phyloP scores from a whole-genome alignment of 1,284 basidiomycete species.

The Polyporus tsugae region DNA sequence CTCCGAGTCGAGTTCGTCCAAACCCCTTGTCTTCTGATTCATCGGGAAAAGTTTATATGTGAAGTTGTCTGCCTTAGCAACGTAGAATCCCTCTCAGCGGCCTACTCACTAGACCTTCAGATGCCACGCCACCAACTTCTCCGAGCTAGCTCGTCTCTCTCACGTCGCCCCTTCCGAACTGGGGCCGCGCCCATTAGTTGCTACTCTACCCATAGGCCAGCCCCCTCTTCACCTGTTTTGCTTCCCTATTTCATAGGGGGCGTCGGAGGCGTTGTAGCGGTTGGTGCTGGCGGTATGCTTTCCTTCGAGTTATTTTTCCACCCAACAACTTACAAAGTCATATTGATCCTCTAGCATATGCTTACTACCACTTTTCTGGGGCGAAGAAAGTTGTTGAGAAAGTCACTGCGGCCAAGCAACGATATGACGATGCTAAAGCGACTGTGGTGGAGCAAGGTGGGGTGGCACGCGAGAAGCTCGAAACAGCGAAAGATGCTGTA shows the following conservation, averaged over 20 bases:
- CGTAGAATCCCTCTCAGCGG: background rate
- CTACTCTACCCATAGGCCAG: background rate
- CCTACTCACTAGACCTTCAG: background rate
- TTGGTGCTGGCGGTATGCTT: constrained; percentile 8
- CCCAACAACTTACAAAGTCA: background rate
- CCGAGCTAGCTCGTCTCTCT: background rate
- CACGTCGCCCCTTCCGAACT: background rate
- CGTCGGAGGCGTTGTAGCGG: constrained; percentile 9
- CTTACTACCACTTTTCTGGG: constrained; percentile 32
- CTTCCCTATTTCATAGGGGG: constrained; percentile 11
- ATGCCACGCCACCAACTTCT: background rate
- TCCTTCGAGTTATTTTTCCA: background rate
- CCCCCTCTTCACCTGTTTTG: background rate
- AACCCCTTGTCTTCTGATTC: background rate
- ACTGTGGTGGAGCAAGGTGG: constrained; percentile 19
- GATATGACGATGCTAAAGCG: constrained; percentile 22
- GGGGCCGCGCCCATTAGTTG: background rate
- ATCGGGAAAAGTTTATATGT: background rate
- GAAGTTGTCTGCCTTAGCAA: background rate
- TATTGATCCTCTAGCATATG: constrained; percentile 21
- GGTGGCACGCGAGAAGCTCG: constrained; percentile 14
- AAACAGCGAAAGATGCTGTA: background rate
- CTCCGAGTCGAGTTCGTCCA: background rate
- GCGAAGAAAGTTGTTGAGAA: constrained; percentile 25
- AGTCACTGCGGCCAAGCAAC: constrained; percentile 15